Evolutionary conservation across 2,329 filamentous ascomycete species (phyloP).

Genomic region (Claviceps paspali): DNA sequence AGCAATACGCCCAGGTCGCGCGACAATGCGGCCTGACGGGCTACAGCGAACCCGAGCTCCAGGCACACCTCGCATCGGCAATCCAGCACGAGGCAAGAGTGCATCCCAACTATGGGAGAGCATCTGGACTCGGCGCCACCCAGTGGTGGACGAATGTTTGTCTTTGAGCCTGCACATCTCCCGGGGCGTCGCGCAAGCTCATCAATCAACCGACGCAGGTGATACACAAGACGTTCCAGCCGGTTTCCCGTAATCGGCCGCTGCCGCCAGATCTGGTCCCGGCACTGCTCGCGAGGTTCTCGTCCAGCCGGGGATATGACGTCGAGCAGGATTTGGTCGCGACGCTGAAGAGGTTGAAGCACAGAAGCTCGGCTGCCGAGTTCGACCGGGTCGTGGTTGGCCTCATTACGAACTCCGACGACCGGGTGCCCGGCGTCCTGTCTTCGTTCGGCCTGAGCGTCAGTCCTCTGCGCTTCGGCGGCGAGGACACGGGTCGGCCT

Average conservation of each 20-base stretch:
- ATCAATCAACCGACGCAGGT: too few species aligned
- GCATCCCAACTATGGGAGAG: slow-evolving; percentile 45
- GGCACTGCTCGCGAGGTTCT: slow-evolving; percentile 35
- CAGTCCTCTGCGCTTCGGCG: slow-evolving; percentile 19
- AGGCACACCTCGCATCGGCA: slow-evolving; percentile 20
- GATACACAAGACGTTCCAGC: slow-evolving; percentile 36
- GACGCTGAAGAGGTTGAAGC: slow-evolving; percentile 27
- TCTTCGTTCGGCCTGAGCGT: slow-evolving; percentile 36
- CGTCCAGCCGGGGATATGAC: slow-evolving; percentile 35
- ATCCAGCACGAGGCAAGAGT: slow-evolving; percentile 29
- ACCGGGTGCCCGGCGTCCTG: slow-evolving; percentile 39
- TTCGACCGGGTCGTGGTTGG: slow-evolving; percentile 32
- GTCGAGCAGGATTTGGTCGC: slow-evolving; percentile 29
- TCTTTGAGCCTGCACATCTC: slow-evolving; percentile 1
- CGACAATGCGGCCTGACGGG: slow-evolving; percentile 30
- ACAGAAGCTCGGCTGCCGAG: slow-evolving; percentile 3
- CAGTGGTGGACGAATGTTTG: slow-evolving; percentile 46
- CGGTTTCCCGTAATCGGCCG: slow-evolving; percentile 18
- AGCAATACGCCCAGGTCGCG: slow-evolving; percentile 39
- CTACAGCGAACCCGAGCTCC: slow-evolving; percentile 25
- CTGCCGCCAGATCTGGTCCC: slow-evolving; percentile 30
- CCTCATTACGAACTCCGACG: slow-evolving; percentile 48
- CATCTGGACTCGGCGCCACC: slow-evolving; percentile 31
- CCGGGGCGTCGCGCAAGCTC: too few species aligned
- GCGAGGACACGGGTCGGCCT: slow-evolving; percentile 1